Percentiles rank a stretch among this genome's conserved stretches.
Evolutionary conservation across 2,329 filamentous ascomycete species (phyloP).

Genomic region (Volutella citrinella): DNA sequence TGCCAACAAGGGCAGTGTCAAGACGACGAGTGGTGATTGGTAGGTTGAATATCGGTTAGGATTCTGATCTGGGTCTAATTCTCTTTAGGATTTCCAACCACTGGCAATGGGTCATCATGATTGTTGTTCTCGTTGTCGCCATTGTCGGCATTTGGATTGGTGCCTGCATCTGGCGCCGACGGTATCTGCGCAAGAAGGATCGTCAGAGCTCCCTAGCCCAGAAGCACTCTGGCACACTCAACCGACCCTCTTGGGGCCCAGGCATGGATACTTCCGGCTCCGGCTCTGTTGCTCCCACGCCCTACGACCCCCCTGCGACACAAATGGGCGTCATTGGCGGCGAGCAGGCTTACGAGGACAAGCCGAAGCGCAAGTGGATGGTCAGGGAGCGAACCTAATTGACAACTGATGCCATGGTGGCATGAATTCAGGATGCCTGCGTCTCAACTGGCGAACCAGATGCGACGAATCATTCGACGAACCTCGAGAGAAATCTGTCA

Average conservation of each 20-base stretch:
- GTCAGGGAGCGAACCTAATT: conserved; percentile 42
- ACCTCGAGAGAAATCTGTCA: too few species aligned
- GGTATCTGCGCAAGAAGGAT: conserved; percentile 69
- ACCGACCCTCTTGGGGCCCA: conserved; percentile 35
- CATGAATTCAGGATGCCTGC: too few species aligned
- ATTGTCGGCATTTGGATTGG: conserved; percentile 65
- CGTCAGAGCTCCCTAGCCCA: conserved; percentile 38
- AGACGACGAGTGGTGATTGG: conserved; percentile 43
- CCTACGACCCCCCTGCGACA: conserved; percentile 27
- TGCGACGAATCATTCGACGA: too few species aligned
- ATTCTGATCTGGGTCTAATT: too few species aligned
- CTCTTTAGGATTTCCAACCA: conserved; percentile 61
- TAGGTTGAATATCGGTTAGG: conserved; percentile 33
- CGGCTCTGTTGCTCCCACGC: conserved; percentile 22
- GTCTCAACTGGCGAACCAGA: too few species aligned
- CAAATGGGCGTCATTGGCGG: conserved; percentile 7
- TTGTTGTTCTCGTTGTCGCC: conserved; percentile 69
- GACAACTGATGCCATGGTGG: too few species aligned
- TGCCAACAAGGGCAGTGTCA: conserved; percentile 8
- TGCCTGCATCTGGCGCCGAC: conserved; percentile 69
- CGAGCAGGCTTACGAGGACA: conserved; percentile 33
- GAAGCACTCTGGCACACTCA: conserved; percentile 38
- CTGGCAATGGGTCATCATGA: conserved; percentile 79
- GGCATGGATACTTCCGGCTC: conserved; percentile 24
- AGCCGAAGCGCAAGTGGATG: conserved; percentile 46